Evolutionary conservation across 345 rosid species (phyloP).

Genomic region (Leavenworthia alabamica): DNA sequence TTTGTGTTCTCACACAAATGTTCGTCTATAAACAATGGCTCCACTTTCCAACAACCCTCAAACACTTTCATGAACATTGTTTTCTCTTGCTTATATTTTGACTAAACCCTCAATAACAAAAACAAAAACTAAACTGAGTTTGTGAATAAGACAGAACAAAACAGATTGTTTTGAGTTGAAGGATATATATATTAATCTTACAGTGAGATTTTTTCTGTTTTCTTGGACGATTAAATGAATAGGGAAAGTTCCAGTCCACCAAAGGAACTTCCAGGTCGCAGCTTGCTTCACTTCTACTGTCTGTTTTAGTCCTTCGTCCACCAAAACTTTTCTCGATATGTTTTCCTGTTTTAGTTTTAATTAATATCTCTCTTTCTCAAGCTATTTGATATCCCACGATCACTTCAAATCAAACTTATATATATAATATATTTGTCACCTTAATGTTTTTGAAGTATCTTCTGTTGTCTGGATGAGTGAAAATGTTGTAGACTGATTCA

Average conservation of each 20-base stretch:
- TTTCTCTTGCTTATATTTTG: slow-evolving; percentile 72
- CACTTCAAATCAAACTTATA: not conserved
- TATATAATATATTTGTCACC: slow-evolving; percentile 40
- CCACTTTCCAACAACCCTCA: slow-evolving; percentile 82
- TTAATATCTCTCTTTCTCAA: not conserved
- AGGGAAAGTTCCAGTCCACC: slow-evolving; percentile 83
- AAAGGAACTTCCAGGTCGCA: slow-evolving; percentile 84
- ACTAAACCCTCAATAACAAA: slow-evolving; percentile 37
- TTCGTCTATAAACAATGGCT: slow-evolving; percentile 72
- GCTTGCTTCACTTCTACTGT: slow-evolving; percentile 80
- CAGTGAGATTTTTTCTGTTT: slow-evolving; percentile 56
- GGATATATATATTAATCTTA: slow-evolving; percentile 24
- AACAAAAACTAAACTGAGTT: not conserved
- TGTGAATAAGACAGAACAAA: not conserved
- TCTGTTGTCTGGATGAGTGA: slow-evolving; percentile 83
- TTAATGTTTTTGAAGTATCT: slow-evolving; percentile 84
- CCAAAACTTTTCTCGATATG: slow-evolving; percentile 58
- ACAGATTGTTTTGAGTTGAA: not conserved
- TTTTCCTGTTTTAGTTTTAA: slow-evolving; percentile 49
- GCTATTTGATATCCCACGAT: not conserved
- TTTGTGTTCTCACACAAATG: slow-evolving; percentile 40
- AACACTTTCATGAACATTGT: slow-evolving; percentile 77
- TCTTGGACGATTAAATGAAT: slow-evolving; percentile 77
- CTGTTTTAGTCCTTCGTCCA: slow-evolving; percentile 61
- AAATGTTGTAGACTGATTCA: slow-evolving; percentile 66